Evolutionary conservation across 257 asterid species (phyloP), one percentile per base, ranked within the genome.

Genomic region (Capsicum pubescens): DNA sequence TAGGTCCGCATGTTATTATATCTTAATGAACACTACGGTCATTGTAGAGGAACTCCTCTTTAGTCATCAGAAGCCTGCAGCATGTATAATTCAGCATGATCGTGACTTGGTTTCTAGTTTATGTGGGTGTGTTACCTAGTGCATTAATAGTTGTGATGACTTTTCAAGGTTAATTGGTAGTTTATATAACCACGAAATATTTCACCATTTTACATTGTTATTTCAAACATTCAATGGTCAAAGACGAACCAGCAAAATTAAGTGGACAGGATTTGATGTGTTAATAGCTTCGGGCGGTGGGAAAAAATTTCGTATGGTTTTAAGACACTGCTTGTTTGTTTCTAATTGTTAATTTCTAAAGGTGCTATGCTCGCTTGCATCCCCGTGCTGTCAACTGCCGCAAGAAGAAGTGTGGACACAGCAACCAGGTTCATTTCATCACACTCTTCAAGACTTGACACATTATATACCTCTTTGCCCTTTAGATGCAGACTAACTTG

Each of bases 381-480:
- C 83, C 83, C 3, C 83, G 83, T 60, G 83, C 83, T 60, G 83
- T 80, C 59, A 80, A 80, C 72, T 80, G 83, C 21, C 83, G 83
- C 74, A 80, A 80, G 56, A 80, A 80, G 83, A 80, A 80, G 83
- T 80, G 83, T 60, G 83, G 83, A 21, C 83, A 80, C 59, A 80
- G 74, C 6, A 80, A 80, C 58, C 83, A 80, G 83, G 83, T 80
- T 60, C 19, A 15, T 44, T 80, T 80, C 57, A 36, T n/a, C 0
- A 8, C 46, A 32, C 74, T 80, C 21, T 74, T 74, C 13, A 3
- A 19, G 61, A 13, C 32, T 26, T 26, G 1, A 26, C 46, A 9
- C 26, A 2, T 80, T 39, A 42, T 60, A 5, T 12, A 42, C n/a
- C 21, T 80, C 59, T 32, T 11, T 3, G 7, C 5, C 21, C 42